phyloP scores from a whole-genome alignment of 164 flowering plant genomes.

The Pachysandra terminalis region DNA sequence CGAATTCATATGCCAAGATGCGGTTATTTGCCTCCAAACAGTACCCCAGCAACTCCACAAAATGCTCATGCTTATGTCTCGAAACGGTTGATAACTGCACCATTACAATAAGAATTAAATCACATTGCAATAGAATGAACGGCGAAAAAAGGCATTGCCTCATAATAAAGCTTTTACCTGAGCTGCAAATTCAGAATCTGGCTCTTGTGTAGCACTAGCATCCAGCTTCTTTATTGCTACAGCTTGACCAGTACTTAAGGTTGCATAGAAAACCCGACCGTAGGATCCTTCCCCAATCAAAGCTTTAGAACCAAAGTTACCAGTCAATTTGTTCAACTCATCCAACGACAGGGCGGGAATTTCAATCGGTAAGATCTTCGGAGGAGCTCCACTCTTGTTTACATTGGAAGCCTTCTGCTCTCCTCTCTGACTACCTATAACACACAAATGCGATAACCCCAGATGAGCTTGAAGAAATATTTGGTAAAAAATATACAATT shows the following conservation, averaged over 20 bases:
- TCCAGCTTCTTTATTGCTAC: slow-evolving; percentile 80
- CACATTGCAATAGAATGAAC: background rate
- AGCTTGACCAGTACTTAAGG: slow-evolving; percentile 36
- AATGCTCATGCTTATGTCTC: slow-evolving; percentile 57
- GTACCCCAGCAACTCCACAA: slow-evolving; percentile 59
- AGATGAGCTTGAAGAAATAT: slow-evolving; percentile 1
- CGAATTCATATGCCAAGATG: slow-evolving; percentile 57
- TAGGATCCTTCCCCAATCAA: slow-evolving; percentile 91
- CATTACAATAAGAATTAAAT: background rate
- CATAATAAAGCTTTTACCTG: no score
- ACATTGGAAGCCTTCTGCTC: slow-evolving; percentile 42
- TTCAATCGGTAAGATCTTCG: slow-evolving; percentile 69
- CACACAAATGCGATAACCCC: background rate
- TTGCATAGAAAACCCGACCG: slow-evolving; percentile 72
- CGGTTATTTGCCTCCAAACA: slow-evolving; percentile 57
- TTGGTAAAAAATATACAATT: background rate
- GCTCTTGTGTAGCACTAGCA: slow-evolving; percentile 54
- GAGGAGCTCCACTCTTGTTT: slow-evolving; percentile 48
- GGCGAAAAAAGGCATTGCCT: background rate
- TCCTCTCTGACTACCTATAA: slow-evolving; percentile 48
- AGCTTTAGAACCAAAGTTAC: slow-evolving; percentile 65
- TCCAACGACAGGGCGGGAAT: slow-evolving; percentile 55
- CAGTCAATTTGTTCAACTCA: slow-evolving; percentile 56
- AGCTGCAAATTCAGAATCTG: slow-evolving; percentile 63
- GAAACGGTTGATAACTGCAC: slow-evolving; percentile 64